phyloP scores from a whole-genome alignment of 768 basidiomycete genomes.

The Auricularia sp. region DNA sequence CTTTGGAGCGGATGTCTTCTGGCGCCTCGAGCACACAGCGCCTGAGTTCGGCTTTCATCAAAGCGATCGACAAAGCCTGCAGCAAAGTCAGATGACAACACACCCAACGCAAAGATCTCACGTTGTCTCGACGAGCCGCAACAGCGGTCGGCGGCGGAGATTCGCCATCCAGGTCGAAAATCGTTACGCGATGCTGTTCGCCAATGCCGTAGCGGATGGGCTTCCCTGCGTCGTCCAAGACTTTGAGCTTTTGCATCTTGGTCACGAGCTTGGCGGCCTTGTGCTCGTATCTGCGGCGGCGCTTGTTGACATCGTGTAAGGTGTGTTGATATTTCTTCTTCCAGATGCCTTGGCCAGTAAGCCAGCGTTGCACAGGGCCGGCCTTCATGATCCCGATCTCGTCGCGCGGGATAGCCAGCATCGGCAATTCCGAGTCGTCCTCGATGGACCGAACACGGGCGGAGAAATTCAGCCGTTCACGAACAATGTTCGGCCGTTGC shows the following conservation, averaged over 20 bases:
- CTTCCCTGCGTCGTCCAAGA: neutral
- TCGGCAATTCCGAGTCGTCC: neutral
- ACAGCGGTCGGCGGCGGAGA: neutral
- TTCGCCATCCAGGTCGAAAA: neutral
- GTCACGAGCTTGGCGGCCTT: neutral
- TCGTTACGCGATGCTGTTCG: neutral
- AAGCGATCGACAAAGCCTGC: neutral
- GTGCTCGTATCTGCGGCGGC: neutral
- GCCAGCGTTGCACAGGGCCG: neutral
- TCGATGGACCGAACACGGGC: neutral
- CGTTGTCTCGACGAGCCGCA: neutral
- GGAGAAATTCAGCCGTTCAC: neutral
- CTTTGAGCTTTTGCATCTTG: neutral
- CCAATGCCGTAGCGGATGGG: neutral
- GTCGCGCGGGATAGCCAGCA: neutral
- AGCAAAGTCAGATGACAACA: neutral
- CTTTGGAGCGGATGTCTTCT: neutral
- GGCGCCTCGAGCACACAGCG: neutral
- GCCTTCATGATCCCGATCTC: neutral
- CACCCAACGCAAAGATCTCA: neutral
- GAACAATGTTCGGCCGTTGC: neutral
- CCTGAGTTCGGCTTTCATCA: neutral
- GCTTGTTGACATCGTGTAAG: neutral
- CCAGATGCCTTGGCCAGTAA: neutral
- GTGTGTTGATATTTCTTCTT: neutral